Percentiles rank a stretch among this genome's conserved stretches.
Evolutionary conservation across 164 flowering plant genomes (phyloP).

Genomic region (Tetracentron sinense): DNA sequence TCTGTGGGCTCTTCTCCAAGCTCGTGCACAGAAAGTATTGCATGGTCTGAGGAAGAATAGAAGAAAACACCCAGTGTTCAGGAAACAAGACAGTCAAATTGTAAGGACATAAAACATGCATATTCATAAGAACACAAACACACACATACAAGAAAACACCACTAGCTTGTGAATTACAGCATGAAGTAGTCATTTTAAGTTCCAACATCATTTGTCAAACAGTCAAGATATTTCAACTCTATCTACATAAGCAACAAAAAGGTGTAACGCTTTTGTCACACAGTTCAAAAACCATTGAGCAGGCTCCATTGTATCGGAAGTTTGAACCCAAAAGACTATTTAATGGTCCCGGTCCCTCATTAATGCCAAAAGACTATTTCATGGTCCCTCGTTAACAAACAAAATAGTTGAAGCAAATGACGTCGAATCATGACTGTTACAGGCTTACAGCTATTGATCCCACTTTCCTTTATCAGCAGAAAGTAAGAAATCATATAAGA

Average conservation of each 20-base stretch:
- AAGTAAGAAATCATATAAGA: too few relatives aligned
- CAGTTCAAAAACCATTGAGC: neutral
- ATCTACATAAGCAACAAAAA: too few relatives aligned
- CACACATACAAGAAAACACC: neutral
- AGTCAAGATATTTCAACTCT: too few relatives aligned
- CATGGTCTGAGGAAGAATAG: constrained; percentile 57
- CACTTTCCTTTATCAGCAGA: too few relatives aligned
- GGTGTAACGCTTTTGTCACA: neutral
- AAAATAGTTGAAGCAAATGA: too few relatives aligned
- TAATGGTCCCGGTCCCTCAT: too few relatives aligned
- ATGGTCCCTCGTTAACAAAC: neutral
- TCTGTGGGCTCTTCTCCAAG: constrained; percentile 83
- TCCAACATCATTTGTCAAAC: too few relatives aligned
- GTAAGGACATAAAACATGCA: neutral
- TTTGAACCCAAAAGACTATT: neutral
- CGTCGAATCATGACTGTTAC: too few relatives aligned
- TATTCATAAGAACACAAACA: too few relatives aligned
- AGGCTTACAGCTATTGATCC: too few relatives aligned
- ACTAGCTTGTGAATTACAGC: too few relatives aligned
- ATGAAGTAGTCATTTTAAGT: too few relatives aligned
- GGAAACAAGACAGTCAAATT: neutral
- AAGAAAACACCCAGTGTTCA: neutral
- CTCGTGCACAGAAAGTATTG: constrained; percentile 85
- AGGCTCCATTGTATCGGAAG: neutral
- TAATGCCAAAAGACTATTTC: neutral